Evolutionary conservation across 2,329 filamentous ascomycete genomes (phyloP).

Genomic region (Lecanoromycetidae sp.): DNA sequence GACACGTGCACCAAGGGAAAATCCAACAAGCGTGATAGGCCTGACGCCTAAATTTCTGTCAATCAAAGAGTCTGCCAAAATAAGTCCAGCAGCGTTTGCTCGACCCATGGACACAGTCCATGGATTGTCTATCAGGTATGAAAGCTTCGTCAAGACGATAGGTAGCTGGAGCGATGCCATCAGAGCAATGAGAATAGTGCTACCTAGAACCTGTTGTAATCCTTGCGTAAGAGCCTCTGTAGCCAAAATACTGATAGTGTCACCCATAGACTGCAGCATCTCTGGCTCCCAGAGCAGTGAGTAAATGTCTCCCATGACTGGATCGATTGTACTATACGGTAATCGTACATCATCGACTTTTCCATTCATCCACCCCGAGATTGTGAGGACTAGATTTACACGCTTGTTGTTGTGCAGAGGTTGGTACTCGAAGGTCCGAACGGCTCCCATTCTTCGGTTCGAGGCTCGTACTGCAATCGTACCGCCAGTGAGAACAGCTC

Average conservation of each 20-base stretch:
- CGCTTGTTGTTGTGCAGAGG: constrained; percentile 96
- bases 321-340: constrained; percentile 91
- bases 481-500: constrained; percentile 73
- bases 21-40: constrained; percentile 86
- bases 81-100: constrained; percentile 76
- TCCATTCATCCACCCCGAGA: constrained; percentile 97
- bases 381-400: constrained; percentile 86
- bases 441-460: constrained; percentile 75
- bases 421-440: constrained; percentile 93
- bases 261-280: constrained; percentile 94
- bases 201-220: constrained; percentile 86
- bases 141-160: constrained; percentile 79
- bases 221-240: constrained; percentile 96
- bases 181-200: constrained; percentile 71
- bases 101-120: constrained; percentile 95
- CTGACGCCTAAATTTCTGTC: constrained; percentile 83
- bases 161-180: constrained; percentile 93
- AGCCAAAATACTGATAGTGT: constrained; percentile 94
- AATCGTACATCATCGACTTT: constrained; percentile 93
- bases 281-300: constrained; percentile 96
- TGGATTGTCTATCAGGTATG: constrained; percentile 95
- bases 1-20: constrained; percentile 81
- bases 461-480: constrained; percentile 78
- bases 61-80: constrained; percentile 86
- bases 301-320: constrained; percentile 96